A percentile compares a stretch with the other conserved stretches of the same genome.
Conservation (phyloP, 2,329 filamentous ascomycete species). For the Fusarium sororula region DNA sequence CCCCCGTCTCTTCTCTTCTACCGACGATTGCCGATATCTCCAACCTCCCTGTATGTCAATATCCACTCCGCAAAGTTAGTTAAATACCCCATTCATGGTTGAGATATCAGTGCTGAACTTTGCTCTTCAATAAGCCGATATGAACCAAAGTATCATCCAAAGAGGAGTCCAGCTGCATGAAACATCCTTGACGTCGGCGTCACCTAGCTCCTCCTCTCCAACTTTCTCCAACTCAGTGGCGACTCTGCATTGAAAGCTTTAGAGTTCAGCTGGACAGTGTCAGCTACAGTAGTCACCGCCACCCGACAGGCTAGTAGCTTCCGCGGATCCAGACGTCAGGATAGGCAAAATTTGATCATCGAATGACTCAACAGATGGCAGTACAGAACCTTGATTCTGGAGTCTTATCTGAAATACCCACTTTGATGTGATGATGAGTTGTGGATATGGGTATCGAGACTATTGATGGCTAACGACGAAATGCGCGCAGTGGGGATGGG, state of each 20-base stretch:
- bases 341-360: background rate
- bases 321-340: background rate
- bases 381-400: background rate
- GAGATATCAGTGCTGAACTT: background rate
- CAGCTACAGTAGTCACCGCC: background rate
- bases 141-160: background rate
- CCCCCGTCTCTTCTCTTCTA: background rate
- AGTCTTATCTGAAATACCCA: background rate
- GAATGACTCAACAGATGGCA: background rate
- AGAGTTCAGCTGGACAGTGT: background rate
- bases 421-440: background rate
- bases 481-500: background rate
- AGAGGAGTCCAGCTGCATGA: background rate
- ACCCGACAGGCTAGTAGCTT: background rate
- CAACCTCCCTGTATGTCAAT: background rate
- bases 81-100: background rate
- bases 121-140: background rate
- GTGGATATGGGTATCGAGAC: background rate
- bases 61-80: background rate
- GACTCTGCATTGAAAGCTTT: background rate
- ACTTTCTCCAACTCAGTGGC: background rate
- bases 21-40: background rate
- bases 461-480: background rate
- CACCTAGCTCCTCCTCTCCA: background rate
- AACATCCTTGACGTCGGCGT: background rate